Evolutionary conservation across 176 grass and related monocot genomes (phyloP), one percentile per base, ranked within the genome.

Genomic region (Microstegium vimineum): DNA sequence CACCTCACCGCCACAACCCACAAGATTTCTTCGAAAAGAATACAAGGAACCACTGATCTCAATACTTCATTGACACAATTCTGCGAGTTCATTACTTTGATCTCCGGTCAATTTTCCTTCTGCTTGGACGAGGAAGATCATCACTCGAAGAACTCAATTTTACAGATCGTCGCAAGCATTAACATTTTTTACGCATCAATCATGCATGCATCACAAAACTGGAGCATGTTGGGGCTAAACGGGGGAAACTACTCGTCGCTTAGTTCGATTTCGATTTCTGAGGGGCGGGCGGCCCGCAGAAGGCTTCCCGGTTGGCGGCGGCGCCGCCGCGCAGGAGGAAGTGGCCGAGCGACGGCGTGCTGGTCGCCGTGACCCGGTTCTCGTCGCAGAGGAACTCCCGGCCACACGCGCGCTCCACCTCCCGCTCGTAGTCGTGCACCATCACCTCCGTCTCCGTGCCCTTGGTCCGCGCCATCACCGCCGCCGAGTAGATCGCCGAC

Each of bases 391-490:
- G 85, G 76, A 98, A 98, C 82, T 98, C 95, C 77, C 70, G 45
- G 3, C 84, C 84, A 66, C 78, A 86, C 45, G 77, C 16, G 46
- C 76, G 82, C 76, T 98, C 95, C 76, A 91, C 86, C 64, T 92
- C 82, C 69, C 87, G 56, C 74, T 98, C 84, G 85, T 87, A 88
- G 74, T 98, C 94, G 88, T 97, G 94, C 79, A 97, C 92, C 65
- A 97, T 45, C 56, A 97, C 89, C 40, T 97, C 92, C 46, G 91
- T 92, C 62, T 84, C 86, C 5, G 15, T 41, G 8, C 83, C 80
- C 17, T 80, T 77, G 8, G 93, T 88, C 43, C 89, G 62, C 54
- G 96, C 96, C 92, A 99, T 87, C 70, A 99, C 96, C 37, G 79
- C 89, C 10, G 96, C 85, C 38, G 93, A 90, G 73, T 83, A 99